Evolutionary conservation across 2,329 filamentous ascomycete genomes (phyloP).

Genomic region (Stachybotrys echinatus): DNA sequence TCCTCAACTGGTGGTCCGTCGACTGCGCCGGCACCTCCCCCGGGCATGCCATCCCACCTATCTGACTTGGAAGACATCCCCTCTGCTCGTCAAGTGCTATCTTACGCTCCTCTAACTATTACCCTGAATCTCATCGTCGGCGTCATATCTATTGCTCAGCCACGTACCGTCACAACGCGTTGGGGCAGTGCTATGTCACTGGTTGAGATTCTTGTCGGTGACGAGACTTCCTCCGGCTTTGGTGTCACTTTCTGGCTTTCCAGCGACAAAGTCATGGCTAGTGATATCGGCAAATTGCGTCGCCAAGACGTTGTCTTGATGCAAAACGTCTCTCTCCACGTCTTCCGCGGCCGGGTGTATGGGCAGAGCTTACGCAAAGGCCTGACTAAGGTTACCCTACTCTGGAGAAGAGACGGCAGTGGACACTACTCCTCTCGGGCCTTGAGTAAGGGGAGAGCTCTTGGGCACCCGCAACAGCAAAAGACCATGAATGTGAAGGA

Average conservation of each 20-base stretch:
- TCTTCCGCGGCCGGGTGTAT: constrained; percentile 73
- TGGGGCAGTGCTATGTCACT: constrained; percentile 59
- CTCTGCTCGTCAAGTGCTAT: constrained; percentile 55
- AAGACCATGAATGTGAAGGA: constrained; percentile 65
- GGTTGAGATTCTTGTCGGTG: constrained; percentile 74
- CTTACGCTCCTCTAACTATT: constrained; percentile 72
- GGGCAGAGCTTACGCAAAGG: constrained; percentile 74
- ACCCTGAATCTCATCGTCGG: constrained; percentile 79
- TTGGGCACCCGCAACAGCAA: constrained; percentile 45
- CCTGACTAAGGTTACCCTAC: constrained; percentile 63
- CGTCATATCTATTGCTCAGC: constrained; percentile 64
- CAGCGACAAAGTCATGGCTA: constrained; percentile 22
- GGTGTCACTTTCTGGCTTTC: constrained; percentile 79
- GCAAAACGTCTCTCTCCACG: constrained; percentile 71
- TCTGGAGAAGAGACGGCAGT: constrained; percentile 47
- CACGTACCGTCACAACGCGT: constrained; percentile 63
- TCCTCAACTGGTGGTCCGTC: constrained; percentile 22
- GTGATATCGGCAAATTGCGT: constrained; percentile 43
- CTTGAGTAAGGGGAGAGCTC: constrained; percentile 26
- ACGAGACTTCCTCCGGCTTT: constrained; percentile 79
- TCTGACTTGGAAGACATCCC: constrained; percentile 66
- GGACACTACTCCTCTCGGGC: constrained; percentile 53
- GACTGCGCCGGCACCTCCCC: constrained; percentile 13
- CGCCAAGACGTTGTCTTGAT: constrained; percentile 74
- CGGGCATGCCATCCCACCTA: constrained; percentile 25